Conservation (phyloP, 306 rosid genomes). For the Quercus glauca region DNA sequence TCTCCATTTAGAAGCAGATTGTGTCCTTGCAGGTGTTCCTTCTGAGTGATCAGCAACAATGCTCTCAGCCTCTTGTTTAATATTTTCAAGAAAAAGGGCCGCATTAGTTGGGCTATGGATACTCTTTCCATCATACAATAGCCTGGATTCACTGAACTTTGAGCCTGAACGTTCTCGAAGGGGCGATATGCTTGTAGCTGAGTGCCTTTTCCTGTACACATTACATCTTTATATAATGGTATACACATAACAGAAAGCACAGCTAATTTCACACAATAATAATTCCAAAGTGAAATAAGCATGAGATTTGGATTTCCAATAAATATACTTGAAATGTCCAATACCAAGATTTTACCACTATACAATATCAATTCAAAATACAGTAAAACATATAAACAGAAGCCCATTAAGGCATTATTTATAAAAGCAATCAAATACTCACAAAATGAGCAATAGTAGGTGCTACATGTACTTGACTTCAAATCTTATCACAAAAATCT, state of each 20-base stretch:
- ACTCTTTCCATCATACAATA: slow-evolving; percentile 64
- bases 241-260: background rate
- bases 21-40: slow-evolving; percentile 44
- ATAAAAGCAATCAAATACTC: background rate
- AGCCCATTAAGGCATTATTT: background rate
- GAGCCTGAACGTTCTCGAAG: slow-evolving; percentile 49
- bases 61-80: slow-evolving; percentile 72
- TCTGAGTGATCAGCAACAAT: slow-evolving; percentile 46
- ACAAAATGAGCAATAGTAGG: background rate
- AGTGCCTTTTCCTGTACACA: slow-evolving; percentile 71
- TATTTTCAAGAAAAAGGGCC: slow-evolving; percentile 83
- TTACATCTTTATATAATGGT: slow-evolving; percentile 4
- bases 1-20: slow-evolving; percentile 50
- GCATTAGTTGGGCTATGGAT: slow-evolving; percentile 91
- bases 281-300: background rate
- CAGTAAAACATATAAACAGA: background rate
- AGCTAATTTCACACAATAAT: background rate
- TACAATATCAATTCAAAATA: background rate
- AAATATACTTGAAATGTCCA: background rate
- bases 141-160: slow-evolving; percentile 51
- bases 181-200: slow-evolving; percentile 46
- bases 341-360: background rate
- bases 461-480: background rate
- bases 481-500: background rate
- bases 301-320: background rate